Conservation (phyloP, 2,329 filamentous ascomycete species). For the Sclerotinia sclerotiorum region DNA sequence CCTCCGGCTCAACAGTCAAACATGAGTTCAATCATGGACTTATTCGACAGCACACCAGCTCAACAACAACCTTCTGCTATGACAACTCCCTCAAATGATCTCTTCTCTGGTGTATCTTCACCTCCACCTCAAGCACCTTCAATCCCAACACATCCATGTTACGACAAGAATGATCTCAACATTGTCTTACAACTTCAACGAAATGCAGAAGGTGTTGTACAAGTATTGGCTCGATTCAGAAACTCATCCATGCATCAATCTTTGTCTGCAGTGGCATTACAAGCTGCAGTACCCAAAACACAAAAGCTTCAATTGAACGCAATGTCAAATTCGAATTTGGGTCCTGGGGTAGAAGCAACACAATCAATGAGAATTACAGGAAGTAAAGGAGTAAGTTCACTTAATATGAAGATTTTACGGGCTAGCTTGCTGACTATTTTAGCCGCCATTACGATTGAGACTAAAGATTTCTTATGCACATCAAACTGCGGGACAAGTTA, state of each 20-base stretch:
- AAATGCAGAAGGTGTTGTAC: slow-evolving; percentile 74
- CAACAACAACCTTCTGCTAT: slow-evolving; percentile 47
- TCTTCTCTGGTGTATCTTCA: slow-evolving; percentile 53
- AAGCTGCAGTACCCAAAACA: slow-evolving; percentile 94
- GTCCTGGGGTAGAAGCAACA: slow-evolving; percentile 76
- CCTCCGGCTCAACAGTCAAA: slow-evolving; percentile 57
- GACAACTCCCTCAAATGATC: slow-evolving; percentile 48
- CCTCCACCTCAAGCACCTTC: slow-evolving; percentile 49
- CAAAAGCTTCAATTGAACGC: slow-evolving; percentile 91
- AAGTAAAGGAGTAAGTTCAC: slow-evolving; percentile 78
- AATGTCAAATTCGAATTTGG: slow-evolving; percentile 78
- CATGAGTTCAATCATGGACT: slow-evolving; percentile 80
- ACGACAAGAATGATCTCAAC: slow-evolving; percentile 80
- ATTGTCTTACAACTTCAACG: slow-evolving; percentile 83
- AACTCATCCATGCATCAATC: slow-evolving; percentile 67
- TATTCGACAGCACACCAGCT: slow-evolving; percentile 62
- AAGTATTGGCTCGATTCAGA: slow-evolving; percentile 79
- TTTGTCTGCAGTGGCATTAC: slow-evolving; percentile 76
- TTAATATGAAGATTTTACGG: slow-evolving; percentile 14
- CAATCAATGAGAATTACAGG: slow-evolving; percentile 87
- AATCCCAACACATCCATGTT: slow-evolving; percentile 66
- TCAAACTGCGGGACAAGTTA: slow-evolving; percentile 66
- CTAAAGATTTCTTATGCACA: slow-evolving; percentile 80
- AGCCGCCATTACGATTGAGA: slow-evolving; percentile 80
- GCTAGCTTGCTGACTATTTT: slow-evolving; percentile 28